phyloP scores from a whole-genome alignment of 1,139 yeast genomes.

The Lodderomyces parapsilosis region DNA sequence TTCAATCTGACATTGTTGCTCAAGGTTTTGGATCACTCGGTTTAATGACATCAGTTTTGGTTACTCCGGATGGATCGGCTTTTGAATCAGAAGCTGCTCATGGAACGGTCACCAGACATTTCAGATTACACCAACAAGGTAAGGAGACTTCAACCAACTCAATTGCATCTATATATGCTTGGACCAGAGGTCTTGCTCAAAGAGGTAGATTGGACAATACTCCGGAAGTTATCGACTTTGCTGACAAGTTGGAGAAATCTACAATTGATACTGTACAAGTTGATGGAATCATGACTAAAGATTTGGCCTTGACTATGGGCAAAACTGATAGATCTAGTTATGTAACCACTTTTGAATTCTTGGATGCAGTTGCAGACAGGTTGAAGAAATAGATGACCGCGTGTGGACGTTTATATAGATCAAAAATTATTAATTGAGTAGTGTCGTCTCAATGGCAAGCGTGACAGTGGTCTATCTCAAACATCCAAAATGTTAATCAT shows the following conservation, averaged over 20 bases:
- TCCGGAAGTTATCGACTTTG: conserved; percentile 69
- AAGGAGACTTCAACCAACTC: conserved; percentile 84
- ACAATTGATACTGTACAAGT: conserved; percentile 70
- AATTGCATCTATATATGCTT: conserved; percentile 81
- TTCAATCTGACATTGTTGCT: conserved; percentile 81
- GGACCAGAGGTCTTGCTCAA: conserved; percentile 82
- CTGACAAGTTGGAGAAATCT: conserved; percentile 63
- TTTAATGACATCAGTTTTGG: conserved; percentile 77
- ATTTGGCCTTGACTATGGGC: conserved; percentile 73
- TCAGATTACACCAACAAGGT: conserved; percentile 80
- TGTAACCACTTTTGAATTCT: conserved; percentile 75
- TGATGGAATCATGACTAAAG: conserved; percentile 81
- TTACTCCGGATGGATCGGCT: conserved; percentile 85
- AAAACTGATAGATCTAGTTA: conserved; percentile 62
- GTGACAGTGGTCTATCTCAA: no score
- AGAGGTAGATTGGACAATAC: conserved; percentile 76
- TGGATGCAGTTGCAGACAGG: conserved; percentile 65
- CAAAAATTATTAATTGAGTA: neutral
- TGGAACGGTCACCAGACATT: conserved; percentile 86
- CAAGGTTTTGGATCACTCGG: conserved; percentile 87
- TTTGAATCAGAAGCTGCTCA: conserved; percentile 86
- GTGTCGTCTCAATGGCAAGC: neutral
- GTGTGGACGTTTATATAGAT: neutral
- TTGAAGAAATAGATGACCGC: conserved; percentile 20
- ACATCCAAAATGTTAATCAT: no score